Evolutionary conservation across 352 stramenopile genomes (phyloP), one percentile per base, ranked within the genome.

Genomic region (Aphanomyces astaci): DNA sequence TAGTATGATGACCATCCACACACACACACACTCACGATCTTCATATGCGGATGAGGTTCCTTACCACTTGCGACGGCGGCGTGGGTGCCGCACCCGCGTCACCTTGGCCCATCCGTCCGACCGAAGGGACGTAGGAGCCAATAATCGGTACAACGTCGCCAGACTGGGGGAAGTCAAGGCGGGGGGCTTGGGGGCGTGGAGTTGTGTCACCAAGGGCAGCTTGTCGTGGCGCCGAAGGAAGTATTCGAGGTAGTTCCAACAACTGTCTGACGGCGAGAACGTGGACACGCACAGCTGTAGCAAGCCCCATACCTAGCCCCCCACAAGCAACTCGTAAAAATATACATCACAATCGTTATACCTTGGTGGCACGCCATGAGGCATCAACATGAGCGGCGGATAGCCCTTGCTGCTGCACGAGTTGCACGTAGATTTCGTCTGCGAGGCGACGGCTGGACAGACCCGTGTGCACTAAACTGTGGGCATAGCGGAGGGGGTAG

Each of bases 381-480:
- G 10, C n/a, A 15, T 15, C n/a, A n/a, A 11, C 48, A 31, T 25
- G 27, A 15, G 22, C 22, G n/a, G 48, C 27, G 10, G 13, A 10
- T 10, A 25, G 17, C 17, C 40, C 15, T 15, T 28, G 19, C 24
- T 59, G 51, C 15, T 59, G 51, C 25, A 39, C 51, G 51, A 59
- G 51, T 2, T 59, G 51, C 9, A 32, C 24, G 51, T 59, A 59
- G 7, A 59, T 59, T 59, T 59, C 51, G 30, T 59, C 51, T 19
- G 51, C 51, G 30, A 59, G 25, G 15, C 30, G 51, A 25, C 51
- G 51, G 33, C 51, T 59, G 7, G 22, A 17, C 7, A 32, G 30
- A 7, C 51, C 51, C 15, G 30, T 32, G 51, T 9, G 0, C 5
- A 59, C 30, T 4, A 59, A 19, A 22, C n/a, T 15, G 27, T 22